phyloP scores from a whole-genome alignment of 441 rosid genomes.

The Erodium chrysanthum region DNA sequence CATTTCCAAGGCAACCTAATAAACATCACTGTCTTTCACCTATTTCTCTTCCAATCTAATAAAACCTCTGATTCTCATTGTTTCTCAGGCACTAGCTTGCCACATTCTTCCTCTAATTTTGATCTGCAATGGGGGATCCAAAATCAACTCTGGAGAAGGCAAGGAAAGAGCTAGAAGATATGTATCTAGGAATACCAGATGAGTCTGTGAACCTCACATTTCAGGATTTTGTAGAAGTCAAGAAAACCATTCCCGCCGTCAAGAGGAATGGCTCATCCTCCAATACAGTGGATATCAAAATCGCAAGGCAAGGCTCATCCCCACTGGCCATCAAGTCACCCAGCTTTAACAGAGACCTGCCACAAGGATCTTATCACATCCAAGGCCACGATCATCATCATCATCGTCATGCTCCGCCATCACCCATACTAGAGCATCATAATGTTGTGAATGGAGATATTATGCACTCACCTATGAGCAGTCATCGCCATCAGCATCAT shows the following conservation, averaged over 20 bases:
- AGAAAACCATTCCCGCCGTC: background rate
- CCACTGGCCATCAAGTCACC: conserved; percentile 28
- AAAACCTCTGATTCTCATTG: background rate
- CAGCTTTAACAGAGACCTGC: conserved; percentile 22
- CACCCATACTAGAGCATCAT: no score
- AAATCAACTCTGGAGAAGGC: conserved; percentile 31
- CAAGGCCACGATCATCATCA: no score
- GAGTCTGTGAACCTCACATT: conserved; percentile 67
- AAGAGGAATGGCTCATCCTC: no score
- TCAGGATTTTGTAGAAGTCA: conserved; percentile 40
- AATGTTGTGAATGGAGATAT: no score
- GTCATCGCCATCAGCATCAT: no score
- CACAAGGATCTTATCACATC: background rate
- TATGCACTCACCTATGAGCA: no score
- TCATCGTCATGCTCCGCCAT: no score
- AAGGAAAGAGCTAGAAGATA: conserved; percentile 49
- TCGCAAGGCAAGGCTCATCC: conserved; percentile 14
- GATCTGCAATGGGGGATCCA: conserved; percentile 29
- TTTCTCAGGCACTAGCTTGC: background rate
- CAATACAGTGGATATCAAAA: conserved; percentile 2
- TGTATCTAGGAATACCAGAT: conserved; percentile 53
- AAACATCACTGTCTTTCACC: background rate
- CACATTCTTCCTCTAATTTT: no score
- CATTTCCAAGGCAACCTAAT: conserved; percentile 12
- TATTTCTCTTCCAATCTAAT: background rate